Base-by-base conservation (phyloP, 2,329 filamentous ascomycete genomes). In the Tolypocladium sp. region DNA sequence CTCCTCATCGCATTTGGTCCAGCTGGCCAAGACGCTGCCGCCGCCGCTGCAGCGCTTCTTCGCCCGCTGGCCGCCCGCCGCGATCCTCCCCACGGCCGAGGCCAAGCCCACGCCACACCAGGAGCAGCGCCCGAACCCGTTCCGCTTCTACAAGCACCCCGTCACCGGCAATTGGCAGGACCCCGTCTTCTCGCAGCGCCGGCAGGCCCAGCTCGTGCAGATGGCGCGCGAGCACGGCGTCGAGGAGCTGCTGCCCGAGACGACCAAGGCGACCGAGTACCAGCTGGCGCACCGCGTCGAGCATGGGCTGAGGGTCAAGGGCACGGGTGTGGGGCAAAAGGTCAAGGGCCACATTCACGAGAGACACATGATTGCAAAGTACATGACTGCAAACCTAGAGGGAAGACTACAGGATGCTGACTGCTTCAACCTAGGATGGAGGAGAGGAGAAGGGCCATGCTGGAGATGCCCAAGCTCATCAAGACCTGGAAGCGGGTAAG, bases 341-440 rank as follows among this genome's bases (percentile, higher is more conserved):
- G 93, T 97, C 73, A 99, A 97, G 88, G 94, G 94, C 74, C 93
- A 97, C 76, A 82, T 86, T 67, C 90, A 92, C 85, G 94, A 99
- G 81, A 85, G 94, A 71, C 89, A 88, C 69, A 79, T 97, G 78
- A 87, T 90, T 76, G 80, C 83, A 62, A 86, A 87, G 80, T 85
- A 85, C 63, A 84, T 35, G 10, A 60, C 35, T 9, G 30, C 20
- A 8, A 7, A 7, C 4, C 20, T 15, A 2, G 2, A 13, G 8
- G 9, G 10, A 5, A 9, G 30, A 22, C 13, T 17, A 12, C n/a
- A 12, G 17, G 2, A 15, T 56, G 60, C 61, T 66, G 58, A 66
- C 63, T n/a, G 15, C 1, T 1, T 13, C 7, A 17, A 7, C 59
- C 62, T 69, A 89, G 88, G 75, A 83, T 97, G 82, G 91, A 96